Base-by-base conservation (phyloP, 768 basidiomycete species). In the Mycena belliarum region DNA sequence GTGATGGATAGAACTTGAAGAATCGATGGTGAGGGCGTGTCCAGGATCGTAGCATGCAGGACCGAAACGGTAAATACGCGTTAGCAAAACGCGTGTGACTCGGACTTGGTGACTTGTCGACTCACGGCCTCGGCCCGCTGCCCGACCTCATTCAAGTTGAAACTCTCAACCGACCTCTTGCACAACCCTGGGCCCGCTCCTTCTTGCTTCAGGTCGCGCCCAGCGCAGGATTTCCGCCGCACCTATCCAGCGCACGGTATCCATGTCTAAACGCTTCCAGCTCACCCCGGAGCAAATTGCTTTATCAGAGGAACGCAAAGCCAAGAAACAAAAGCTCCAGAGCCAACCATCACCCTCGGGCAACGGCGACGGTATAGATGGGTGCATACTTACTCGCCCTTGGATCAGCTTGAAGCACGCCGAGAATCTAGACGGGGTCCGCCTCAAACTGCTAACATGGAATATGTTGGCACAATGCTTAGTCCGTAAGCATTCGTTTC, bases 381-480 rank as follows among this genome's bases (percentile, higher is more conserved):
- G 64, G 38, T 25, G 26, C 12, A 71, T 80, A 29, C 48, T 74
- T 20, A 47, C 68, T 40, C 72, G 81, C 23, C 68, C 69, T n/a
- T 83, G 80, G 80, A 65, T 81, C 29, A 52, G 72, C 16, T 57
- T 75, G 41, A 52, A 60, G 46, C 42, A 64, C 46, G 38, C 62
- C 33, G 57, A 67, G 40, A 59, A 69, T 18, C 61, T 52, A 41
- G 59, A 67, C 53, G 68, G 46, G 26, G 46, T 43, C 66, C 75
- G 59, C 52, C 57, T 86, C 59, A 89, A 77, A 66, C 69, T 94
- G 48, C 76, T 91, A 75, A 88, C 88, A 6, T 94, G 91, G 91
- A 94, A 94, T 76, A 89, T 93, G 57, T 61, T 93, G 25, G 91
- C 91, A 0, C 91, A 93, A 70, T 83, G 79, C 63, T 78, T 94